Evolutionary conservation across 129 eudicot genomes (phyloP).

Genomic region (Tanacetum coccineum): DNA sequence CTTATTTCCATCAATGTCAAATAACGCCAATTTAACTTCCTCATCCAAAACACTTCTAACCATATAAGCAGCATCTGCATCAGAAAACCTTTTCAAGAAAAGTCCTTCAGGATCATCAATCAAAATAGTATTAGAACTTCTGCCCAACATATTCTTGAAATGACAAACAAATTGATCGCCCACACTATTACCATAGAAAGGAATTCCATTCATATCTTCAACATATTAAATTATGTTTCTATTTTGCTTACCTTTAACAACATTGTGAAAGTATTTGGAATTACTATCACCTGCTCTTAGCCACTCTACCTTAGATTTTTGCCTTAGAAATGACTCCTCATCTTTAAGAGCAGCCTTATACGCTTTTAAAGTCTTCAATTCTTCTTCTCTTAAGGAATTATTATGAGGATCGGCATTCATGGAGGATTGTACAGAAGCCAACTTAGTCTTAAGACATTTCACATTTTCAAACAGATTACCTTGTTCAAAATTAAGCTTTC

Average conservation of each 20-base stretch:
- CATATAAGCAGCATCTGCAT: background rate
- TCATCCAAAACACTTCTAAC: background rate
- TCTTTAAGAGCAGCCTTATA: no score
- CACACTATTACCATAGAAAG: background rate
- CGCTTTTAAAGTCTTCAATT: no score
- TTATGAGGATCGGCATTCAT: no score
- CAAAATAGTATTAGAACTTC: background rate
- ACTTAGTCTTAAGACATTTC: background rate
- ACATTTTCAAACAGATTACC: background rate
- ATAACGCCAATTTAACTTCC: background rate
- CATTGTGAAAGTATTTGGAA: background rate
- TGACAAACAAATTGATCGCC: no score
- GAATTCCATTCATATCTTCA: background rate
- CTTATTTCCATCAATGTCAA: background rate
- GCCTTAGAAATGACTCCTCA: background rate
- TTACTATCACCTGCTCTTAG: background rate
- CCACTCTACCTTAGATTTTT: background rate
- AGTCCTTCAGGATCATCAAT: background rate
- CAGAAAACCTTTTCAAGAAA: background rate
- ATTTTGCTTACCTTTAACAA: background rate
- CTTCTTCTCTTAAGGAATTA: no score
- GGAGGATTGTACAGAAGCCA: background rate
- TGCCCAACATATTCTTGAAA: background rate
- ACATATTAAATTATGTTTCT: background rate
- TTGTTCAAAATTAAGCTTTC: background rate